These are phyloP conservation scores for Pezicula carpinea DNA, from an alignment of 2,329 filamentous ascomycete species.

Conservation along the genomic window DNA sequence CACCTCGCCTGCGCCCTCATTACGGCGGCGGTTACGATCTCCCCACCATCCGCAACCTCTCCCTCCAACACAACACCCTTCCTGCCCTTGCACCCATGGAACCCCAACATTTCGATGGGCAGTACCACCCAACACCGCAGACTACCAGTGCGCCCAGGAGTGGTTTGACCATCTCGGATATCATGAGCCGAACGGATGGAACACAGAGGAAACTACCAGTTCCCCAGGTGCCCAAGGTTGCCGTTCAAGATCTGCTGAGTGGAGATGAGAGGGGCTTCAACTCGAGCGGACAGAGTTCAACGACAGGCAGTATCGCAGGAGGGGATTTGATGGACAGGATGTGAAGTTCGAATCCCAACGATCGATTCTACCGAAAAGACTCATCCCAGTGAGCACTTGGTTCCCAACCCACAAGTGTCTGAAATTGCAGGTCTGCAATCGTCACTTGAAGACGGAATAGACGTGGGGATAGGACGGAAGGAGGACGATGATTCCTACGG, in stretches of 20 bases:
- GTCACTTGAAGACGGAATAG: too few species aligned
- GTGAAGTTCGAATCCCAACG: slow-evolving; percentile 17
- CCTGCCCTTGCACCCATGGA: slow-evolving; percentile 70
- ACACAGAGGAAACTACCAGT: slow-evolving; percentile 87
- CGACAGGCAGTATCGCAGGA: slow-evolving; percentile 72
- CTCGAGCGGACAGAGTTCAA: slow-evolving; percentile 71
- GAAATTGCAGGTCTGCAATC: slow-evolving; percentile 3
- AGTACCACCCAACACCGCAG: slow-evolving; percentile 46
- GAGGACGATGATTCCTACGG: too few species aligned
- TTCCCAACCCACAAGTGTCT: not conserved
- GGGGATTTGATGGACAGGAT: slow-evolving; percentile 59
- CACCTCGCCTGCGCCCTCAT: slow-evolving; percentile 74
- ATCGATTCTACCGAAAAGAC: too few species aligned
- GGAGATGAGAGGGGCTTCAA: slow-evolving; percentile 53
- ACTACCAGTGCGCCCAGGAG: slow-evolving; percentile 41
- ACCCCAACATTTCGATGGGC: slow-evolving; percentile 29
- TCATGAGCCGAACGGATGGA: slow-evolving; percentile 84
- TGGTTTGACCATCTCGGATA: slow-evolving; percentile 83
- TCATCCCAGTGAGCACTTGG: slow-evolving; percentile 1
- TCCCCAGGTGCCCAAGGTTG: slow-evolving; percentile 84
- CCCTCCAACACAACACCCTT: slow-evolving; percentile 51
- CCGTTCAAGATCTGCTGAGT: slow-evolving; percentile 78
- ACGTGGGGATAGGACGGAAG: too few species aligned
- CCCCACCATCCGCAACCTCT: slow-evolving; percentile 75
- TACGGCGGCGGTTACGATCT: slow-evolving; percentile 69